Percentiles rank a stretch among this genome's conserved stretches.
Conservation (phyloP, 345 rosid species). For the Psidium guajava region DNA sequence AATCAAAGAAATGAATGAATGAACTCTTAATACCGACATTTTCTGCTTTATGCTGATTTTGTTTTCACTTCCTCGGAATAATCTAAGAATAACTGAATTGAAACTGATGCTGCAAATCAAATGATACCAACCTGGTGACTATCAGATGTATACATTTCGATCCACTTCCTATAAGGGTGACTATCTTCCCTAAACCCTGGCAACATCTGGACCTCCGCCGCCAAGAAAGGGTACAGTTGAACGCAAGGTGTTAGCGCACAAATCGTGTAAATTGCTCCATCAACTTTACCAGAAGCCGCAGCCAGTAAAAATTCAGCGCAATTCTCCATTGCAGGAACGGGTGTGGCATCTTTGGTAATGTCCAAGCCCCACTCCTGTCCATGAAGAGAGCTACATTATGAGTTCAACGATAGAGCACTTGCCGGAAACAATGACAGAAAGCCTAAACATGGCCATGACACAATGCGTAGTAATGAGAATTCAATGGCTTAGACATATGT, state of each 20-base stretch:
- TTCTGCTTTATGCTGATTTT: constrained; percentile 4
- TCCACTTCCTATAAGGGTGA: constrained; percentile 89
- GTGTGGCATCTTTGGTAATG: constrained; percentile 31
- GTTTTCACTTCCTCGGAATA: neutral
- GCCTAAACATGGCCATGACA: neutral
- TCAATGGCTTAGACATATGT: neutral
- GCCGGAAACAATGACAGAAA: neutral
- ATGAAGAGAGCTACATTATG: neutral
- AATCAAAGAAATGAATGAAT: constrained; percentile 20
- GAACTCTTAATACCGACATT: constrained; percentile 13
- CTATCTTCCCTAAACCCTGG: constrained; percentile 26
- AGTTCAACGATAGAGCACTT: neutral
- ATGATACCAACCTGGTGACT: constrained; percentile 46
- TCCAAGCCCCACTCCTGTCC: constrained; percentile 79
- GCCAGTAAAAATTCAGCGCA: constrained; percentile 82
- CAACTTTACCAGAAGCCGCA: constrained; percentile 90
- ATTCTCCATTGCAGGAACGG: constrained; percentile 51
- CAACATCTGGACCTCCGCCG: constrained; percentile 52
- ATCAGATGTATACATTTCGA: constrained; percentile 58
- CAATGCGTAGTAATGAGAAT: neutral
- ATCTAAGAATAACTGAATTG: neutral
- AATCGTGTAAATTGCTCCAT: constrained; percentile 84
- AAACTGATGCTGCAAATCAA: neutral
- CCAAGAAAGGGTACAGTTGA: constrained; percentile 73
- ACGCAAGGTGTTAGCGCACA: constrained; percentile 95